These are phyloP conservation scores for Alnus rubra DNA, from an alignment of 306 rosid genomes.

Conservation along the genomic window DNA sequence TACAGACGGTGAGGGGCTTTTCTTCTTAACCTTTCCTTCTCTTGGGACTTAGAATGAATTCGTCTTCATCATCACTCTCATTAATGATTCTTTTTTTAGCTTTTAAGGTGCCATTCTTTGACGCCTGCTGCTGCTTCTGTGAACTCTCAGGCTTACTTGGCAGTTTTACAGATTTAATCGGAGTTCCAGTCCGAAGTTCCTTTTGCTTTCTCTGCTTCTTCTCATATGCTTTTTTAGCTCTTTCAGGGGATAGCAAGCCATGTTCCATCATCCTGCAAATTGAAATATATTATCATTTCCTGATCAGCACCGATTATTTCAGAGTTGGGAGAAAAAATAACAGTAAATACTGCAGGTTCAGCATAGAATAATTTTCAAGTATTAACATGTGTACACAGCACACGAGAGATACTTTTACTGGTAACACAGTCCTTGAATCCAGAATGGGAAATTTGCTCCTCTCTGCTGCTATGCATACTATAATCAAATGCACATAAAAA, in stretches of 20 bases:
- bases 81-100: conserved; percentile 57
- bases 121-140: conserved; percentile 59
- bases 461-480: background rate
- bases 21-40: conserved; percentile 62
- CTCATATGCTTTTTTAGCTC: conserved; percentile 78
- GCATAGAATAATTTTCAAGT: background rate
- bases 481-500: no score
- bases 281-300: conserved; percentile 7
- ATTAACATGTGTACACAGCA: background rate
- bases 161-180: conserved; percentile 58
- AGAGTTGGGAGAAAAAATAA: conserved; percentile 10
- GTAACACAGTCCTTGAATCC: background rate
- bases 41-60: conserved; percentile 67
- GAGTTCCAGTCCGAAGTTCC: conserved; percentile 75
- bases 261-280: conserved; percentile 94
- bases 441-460: background rate
- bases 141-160: conserved; percentile 59
- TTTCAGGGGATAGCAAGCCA: conserved; percentile 76
- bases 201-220: conserved; percentile 86
- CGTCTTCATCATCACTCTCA: conserved; percentile 55
- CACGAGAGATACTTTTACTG: background rate
- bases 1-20: conserved; percentile 20
- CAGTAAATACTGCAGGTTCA: background rate
- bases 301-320: background rate
- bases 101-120: conserved; percentile 73